These are phyloP conservation scores for Tricholoma terreum DNA, from an alignment of 768 basidiomycete species.

Conservation along the genomic window DNA sequence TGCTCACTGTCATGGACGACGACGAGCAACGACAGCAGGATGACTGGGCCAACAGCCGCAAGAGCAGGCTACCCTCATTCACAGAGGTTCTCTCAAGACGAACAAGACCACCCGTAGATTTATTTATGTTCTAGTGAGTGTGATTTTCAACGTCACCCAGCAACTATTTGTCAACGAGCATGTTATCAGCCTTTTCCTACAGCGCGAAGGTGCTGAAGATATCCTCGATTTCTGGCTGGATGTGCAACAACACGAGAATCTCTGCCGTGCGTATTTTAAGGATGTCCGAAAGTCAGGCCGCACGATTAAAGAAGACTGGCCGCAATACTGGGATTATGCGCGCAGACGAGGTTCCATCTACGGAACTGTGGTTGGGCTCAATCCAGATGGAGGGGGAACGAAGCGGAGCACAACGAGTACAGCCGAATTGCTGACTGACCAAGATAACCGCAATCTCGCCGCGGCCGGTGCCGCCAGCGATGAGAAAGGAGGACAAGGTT, in stretches of 20 bases:
- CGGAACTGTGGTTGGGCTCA: slow-evolving; percentile 80
- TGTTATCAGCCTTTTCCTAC: slow-evolving; percentile 77
- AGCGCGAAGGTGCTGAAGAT: slow-evolving; percentile 94
- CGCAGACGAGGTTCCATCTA: slow-evolving; percentile 91
- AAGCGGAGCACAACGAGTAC: slow-evolving; percentile 85
- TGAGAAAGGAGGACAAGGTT: slow-evolving; percentile 42
- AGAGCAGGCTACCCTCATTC: slow-evolving; percentile 81
- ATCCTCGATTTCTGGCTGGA: slow-evolving; percentile 98
- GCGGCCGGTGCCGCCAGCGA: slow-evolving; percentile 35
- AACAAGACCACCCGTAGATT: slow-evolving; percentile 92
- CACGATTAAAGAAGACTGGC: slow-evolving; percentile 96
- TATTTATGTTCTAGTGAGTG: slow-evolving; percentile 98
- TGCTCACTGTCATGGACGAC: slow-evolving; percentile 44
- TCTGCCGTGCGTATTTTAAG: slow-evolving; percentile 98
- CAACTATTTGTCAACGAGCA: background rate
- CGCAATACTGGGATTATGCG: slow-evolving; percentile 96
- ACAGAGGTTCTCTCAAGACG: slow-evolving; percentile 88
- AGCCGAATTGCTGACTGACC: slow-evolving; percentile 64
- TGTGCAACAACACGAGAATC: slow-evolving; percentile 98
- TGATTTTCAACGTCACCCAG: slow-evolving; percentile 2
- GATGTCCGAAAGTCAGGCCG: slow-evolving; percentile 94
- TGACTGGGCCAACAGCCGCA: slow-evolving; percentile 70
- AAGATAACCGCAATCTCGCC: slow-evolving; percentile 66
- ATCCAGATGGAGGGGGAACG: slow-evolving; percentile 48
- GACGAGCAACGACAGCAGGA: slow-evolving; percentile 62